Evolutionary conservation across 1,139 yeast species (phyloP), one percentile per base, ranked within the genome.

Genomic region (Kurtzmaniella natalensis): DNA sequence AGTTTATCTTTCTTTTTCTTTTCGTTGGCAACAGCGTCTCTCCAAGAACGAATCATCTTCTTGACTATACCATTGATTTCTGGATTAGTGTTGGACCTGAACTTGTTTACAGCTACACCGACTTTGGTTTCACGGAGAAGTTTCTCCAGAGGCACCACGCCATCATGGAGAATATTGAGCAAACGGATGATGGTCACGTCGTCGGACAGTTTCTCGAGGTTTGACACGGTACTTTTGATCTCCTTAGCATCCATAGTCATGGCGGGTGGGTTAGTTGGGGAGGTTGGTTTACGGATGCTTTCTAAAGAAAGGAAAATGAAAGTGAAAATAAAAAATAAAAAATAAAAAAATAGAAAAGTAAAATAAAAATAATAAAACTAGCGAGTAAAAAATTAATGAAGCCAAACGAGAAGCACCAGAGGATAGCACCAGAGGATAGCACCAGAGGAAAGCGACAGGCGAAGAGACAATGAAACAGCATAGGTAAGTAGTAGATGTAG

Each of bases 71-170:
- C 61, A 13, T 80, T 70, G 32, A 92, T 78, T 40, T 81, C 85
- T 17, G 70, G 48, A 53, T 84, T 86, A 17, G 67, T 51, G 44
- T 85, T 85, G 8, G 82, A 63, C 46, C 95, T 75, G 51, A 82
- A 78, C 59, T 87, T 88, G 61, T 94, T 94, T 31, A 92, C 97
- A 5, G 92, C 94, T 18, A 92, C 94, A 40, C 98, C 98, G n/a
- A 92, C 92, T 58, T 87, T 88, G n/a, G 98, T 92, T 53, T 89
- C 83, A 51, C 96, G 70, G 35, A 92, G 67, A 28, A 89, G 70
- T 53, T 80, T 77, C 55, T 92, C 97, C 1, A 94, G 80, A 8
- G 97, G 96, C 45, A 70, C 68, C 33, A 88, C 87, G 9, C 85
- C 87, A 41, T 72, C 78, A 46, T 82, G 79, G 39, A 92, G 65